Conservation (phyloP, 1,284 basidiomycete species). For the Xerocomus cyaneibrunnescens region DNA sequence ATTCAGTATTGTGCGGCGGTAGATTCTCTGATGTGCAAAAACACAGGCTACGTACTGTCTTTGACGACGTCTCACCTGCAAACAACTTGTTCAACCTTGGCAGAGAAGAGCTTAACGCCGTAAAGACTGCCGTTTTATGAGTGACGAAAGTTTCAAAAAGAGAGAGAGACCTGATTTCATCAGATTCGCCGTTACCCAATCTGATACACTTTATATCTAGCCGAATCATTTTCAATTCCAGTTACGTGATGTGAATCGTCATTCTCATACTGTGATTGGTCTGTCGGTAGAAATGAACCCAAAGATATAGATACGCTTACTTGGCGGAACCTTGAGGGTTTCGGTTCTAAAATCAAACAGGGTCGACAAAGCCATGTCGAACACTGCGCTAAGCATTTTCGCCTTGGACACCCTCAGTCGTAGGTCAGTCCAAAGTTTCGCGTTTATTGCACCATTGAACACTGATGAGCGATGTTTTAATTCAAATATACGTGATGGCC, state of each 20-base stretch:
- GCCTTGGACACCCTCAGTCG: background rate
- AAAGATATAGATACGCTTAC: slow-evolving; percentile 5
- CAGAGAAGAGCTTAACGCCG: slow-evolving; percentile 29
- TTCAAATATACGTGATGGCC: slow-evolving; percentile 6
- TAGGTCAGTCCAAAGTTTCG: slow-evolving; percentile 15
- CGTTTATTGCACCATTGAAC: background rate
- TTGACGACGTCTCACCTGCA: slow-evolving; percentile 21
- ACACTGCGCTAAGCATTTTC: slow-evolving; percentile 1
- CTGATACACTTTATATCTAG: slow-evolving; percentile 28
- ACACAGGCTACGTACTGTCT: slow-evolving; percentile 37
- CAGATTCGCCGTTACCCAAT: slow-evolving; percentile 13
- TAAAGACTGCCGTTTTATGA: slow-evolving; percentile 29
- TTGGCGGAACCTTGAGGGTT: slow-evolving; percentile 21
- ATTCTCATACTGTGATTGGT: slow-evolving; percentile 25
- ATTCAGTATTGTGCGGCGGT: slow-evolving; percentile 45
- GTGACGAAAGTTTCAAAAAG: slow-evolving; percentile 15
- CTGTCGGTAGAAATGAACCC: slow-evolving; percentile 11
- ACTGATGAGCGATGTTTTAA: slow-evolving; percentile 9
- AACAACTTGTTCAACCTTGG: slow-evolving; percentile 27
- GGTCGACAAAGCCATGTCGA: slow-evolving; percentile 13
- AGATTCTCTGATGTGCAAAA: slow-evolving; percentile 46
- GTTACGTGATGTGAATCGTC: slow-evolving; percentile 27
- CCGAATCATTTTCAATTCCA: slow-evolving; percentile 26
- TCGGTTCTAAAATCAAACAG: slow-evolving; percentile 11
- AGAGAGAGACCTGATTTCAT: slow-evolving; percentile 19